phyloP scores from a whole-genome alignment of 768 basidiomycete genomes.

The Boletus rubescentipes region DNA sequence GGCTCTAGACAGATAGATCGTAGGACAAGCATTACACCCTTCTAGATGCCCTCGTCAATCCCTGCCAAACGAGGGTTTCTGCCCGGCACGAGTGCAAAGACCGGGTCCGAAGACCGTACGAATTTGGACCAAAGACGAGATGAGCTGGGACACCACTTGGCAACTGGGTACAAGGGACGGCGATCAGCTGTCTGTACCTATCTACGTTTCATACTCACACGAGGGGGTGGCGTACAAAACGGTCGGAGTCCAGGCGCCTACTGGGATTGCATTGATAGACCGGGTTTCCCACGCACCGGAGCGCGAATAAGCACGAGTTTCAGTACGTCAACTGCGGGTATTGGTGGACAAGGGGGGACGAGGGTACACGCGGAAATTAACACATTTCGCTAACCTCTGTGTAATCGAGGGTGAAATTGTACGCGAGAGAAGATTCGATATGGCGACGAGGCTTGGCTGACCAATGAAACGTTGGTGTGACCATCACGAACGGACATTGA shows the following conservation, averaged over 20 bases:
- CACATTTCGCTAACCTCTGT: conserved; percentile 2
- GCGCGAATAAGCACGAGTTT: not conserved
- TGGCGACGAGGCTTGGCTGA: not conserved
- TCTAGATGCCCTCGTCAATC: not conserved
- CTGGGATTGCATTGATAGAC: conserved; percentile 1
- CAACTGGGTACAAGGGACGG: conserved; percentile 17
- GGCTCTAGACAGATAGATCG: not conserved
- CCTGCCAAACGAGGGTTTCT: not conserved
- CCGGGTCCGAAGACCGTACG: conserved; percentile 18
- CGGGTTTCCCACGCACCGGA: conserved; percentile 4
- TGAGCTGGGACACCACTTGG: not conserved
- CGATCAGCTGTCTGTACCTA: conserved; percentile 27
- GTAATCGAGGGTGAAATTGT: conserved; percentile 17
- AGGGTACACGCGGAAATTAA: conserved; percentile 26
- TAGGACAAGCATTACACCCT: not conserved
- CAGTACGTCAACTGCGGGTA: conserved; percentile 21
- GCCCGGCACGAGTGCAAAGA: not conserved
- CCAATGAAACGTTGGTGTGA: conserved; percentile 3
- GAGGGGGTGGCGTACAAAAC: conserved; percentile 18
- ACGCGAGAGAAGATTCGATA: conserved; percentile 12
- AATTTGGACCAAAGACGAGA: not conserved
- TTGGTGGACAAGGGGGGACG: not conserved
- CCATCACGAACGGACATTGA: conserved; percentile 3
- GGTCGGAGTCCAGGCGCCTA: conserved; percentile 3
- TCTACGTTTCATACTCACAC: conserved; percentile 19